Conservation (phyloP, 169 alveolate genomes). For the Prorocentrum cordatum region DNA sequence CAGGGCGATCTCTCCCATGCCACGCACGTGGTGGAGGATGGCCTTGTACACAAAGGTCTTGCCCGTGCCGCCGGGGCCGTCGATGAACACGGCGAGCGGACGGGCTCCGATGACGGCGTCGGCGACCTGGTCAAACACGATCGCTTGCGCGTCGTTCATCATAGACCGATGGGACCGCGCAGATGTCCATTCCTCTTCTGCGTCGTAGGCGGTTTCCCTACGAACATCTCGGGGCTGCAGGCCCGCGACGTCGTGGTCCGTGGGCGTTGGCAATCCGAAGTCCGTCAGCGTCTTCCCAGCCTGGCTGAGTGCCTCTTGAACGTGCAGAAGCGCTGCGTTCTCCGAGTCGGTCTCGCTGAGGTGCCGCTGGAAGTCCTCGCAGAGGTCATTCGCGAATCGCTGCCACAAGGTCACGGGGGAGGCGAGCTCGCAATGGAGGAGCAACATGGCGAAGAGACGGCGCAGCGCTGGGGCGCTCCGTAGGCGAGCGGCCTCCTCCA, state of each 20-base stretch:
- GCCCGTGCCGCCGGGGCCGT: slow-evolving; percentile 4
- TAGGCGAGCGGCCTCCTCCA: not conserved
- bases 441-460: not conserved
- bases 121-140: not conserved
- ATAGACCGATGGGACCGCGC: not conserved
- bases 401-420: not conserved
- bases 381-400: not conserved
- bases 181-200: not conserved
- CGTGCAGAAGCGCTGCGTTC: not conserved
- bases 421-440: not conserved
- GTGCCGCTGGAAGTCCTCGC: not conserved
- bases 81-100: not conserved
- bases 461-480: not conserved
- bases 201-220: not conserved
- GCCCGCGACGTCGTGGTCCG: not conserved
- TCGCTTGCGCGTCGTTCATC: too few relatives aligned
- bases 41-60: not conserved
- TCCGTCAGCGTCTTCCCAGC: not conserved
- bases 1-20: not conserved
- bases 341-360: not conserved
- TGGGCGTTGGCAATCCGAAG: not conserved
- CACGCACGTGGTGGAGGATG: not conserved
- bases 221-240: not conserved
- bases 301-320: not conserved
- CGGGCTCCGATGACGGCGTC: not conserved